Conservation (phyloP, 352 stramenopile species). For the Phytophthora pseudosyringae region DNA sequence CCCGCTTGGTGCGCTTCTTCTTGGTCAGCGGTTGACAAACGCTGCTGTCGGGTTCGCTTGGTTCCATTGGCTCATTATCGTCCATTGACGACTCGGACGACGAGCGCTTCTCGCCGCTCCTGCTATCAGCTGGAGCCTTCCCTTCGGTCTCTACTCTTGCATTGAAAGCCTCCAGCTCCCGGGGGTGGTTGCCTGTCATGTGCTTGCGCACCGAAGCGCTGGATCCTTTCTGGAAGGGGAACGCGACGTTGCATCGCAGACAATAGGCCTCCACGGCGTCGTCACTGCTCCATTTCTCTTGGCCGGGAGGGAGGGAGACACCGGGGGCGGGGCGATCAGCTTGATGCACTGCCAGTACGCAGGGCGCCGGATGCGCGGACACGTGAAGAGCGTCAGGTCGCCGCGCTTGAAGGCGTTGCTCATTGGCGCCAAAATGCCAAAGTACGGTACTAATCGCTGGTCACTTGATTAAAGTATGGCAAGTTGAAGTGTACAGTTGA, state of each 20-base stretch:
- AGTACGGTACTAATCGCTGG: background rate
- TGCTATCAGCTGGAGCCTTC: background rate
- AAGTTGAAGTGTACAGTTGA: no score
- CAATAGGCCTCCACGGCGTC: constrained; percentile 10
- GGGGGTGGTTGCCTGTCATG: constrained; percentile 4
- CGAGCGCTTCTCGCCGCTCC: background rate
- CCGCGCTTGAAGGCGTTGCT: constrained; percentile 59
- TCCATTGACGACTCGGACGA: background rate
- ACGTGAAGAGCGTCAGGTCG: constrained; percentile 63
- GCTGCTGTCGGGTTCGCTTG: background rate
- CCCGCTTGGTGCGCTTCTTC: background rate
- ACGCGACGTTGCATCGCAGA: constrained; percentile 3
- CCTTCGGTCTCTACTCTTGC: background rate
- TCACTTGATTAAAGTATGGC: no score
- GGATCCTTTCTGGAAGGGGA: constrained; percentile 7
- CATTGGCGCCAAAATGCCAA: constrained; percentile 23
- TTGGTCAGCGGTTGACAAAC: background rate
- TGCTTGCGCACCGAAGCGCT: constrained; percentile 15
- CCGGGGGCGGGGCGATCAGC: constrained; percentile 49
- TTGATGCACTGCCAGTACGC: constrained; percentile 77
- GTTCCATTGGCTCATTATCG: background rate
- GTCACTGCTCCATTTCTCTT: constrained; percentile 5
- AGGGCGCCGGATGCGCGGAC: constrained; percentile 54
- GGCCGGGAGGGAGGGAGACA: background rate
- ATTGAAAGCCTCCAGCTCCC: constrained; percentile 1